A percentile compares a stretch with the other conserved stretches of the same genome.
Evolutionary conservation across 768 basidiomycete species (phyloP).

Genomic region (Psilocybe cubensis): DNA sequence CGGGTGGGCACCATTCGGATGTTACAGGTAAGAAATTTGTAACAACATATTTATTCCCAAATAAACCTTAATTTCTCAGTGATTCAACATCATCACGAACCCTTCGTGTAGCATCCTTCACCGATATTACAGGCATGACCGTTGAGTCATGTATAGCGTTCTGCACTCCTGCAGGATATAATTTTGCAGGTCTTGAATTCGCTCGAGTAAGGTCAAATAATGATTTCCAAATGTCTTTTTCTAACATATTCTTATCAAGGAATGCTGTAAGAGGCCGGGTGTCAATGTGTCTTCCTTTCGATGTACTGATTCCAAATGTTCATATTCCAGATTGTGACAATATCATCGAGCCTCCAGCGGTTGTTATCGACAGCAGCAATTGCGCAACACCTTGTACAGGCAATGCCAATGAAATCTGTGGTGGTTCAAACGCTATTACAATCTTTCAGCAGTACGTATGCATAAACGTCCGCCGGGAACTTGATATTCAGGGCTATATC

Average conservation of each 20-base stretch:
- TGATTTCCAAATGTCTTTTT: slow-evolving; percentile 18
- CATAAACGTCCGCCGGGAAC: too few species aligned
- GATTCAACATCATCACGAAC: slow-evolving; percentile 60
- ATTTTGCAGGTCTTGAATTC: slow-evolving; percentile 72
- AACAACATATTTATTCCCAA: not conserved
- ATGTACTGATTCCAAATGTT: not conserved
- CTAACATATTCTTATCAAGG: not conserved
- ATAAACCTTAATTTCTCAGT: slow-evolving; percentile 30
- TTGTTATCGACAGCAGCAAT: not conserved
- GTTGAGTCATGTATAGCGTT: slow-evolving; percentile 48
- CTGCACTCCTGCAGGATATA: slow-evolving; percentile 46
- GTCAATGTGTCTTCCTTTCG: not conserved
- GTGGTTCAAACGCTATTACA: slow-evolving; percentile 7
- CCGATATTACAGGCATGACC: slow-evolving; percentile 59
- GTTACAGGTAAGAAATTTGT: slow-evolving; percentile 9
- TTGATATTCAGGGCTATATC: not conserved
- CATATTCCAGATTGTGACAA: slow-evolving; percentile 8
- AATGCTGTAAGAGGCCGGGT: slow-evolving; percentile 1
- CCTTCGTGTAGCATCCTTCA: slow-evolving; percentile 44
- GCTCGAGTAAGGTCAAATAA: slow-evolving; percentile 19
- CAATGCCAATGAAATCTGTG: slow-evolving; percentile 12
- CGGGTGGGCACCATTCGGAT: slow-evolving; percentile 3
- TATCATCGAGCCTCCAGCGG: slow-evolving; percentile 9
- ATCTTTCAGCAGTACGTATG: slow-evolving; percentile 13
- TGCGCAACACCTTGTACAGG: slow-evolving; percentile 11